These are phyloP conservation scores for Apium graveolens DNA, from an alignment of 129 eudicot species.

Conservation along the genomic window DNA sequence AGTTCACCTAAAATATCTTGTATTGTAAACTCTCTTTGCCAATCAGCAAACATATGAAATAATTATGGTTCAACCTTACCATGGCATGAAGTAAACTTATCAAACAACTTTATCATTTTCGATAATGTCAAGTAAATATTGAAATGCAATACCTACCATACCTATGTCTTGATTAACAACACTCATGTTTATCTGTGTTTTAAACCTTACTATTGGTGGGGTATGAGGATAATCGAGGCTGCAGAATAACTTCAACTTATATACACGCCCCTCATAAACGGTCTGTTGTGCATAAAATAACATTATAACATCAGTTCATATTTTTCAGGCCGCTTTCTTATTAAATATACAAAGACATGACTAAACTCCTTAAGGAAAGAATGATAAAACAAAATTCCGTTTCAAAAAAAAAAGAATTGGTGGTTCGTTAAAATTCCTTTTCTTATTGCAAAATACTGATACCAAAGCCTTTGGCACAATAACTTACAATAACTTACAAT, in stretches of 20 bases:
- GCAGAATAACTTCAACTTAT: slow-evolving; percentile 35
- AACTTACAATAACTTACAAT: not conserved
- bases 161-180: slow-evolving; percentile 44
- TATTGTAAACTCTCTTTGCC: slow-evolving; percentile 76
- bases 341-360: not conserved
- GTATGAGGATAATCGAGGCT: slow-evolving; percentile 33
- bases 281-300: slow-evolving; percentile 34
- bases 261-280: slow-evolving; percentile 58
- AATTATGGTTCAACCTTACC: slow-evolving; percentile 59
- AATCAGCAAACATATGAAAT: slow-evolving; percentile 69
- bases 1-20: slow-evolving; percentile 61
- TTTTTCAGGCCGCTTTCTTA: not conserved
- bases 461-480: not conserved
- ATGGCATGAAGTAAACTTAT: slow-evolving; percentile 10
- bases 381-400: too few relatives aligned
- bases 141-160: slow-evolving; percentile 37
- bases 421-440: not conserved
- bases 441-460: not conserved
- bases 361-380: not conserved
- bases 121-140: not conserved
- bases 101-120: slow-evolving; percentile 5
- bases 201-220: slow-evolving; percentile 38
- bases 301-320: not conserved
- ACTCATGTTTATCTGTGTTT: slow-evolving; percentile 34
- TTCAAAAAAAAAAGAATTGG: too few relatives aligned